A percentile compares a stretch with the other conserved stretches of the same genome.
These are phyloP conservation scores for Bretschneidera sinensis DNA, from an alignment of 345 rosid species.

Conservation along the genomic window DNA sequence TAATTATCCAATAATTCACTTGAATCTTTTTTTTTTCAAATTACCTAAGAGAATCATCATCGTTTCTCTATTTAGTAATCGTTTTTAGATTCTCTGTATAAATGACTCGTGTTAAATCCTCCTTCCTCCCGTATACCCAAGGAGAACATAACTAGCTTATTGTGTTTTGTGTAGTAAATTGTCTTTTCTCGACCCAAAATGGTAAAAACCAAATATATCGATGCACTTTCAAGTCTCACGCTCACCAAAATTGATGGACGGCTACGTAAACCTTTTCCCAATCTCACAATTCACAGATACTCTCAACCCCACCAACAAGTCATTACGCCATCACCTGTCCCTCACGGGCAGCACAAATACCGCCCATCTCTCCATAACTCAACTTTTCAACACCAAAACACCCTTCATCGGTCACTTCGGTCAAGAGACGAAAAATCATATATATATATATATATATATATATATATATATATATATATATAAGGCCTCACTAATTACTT, in stretches of 20 bases:
- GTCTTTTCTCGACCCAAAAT: neutral
- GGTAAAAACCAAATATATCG: neutral
- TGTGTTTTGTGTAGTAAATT: neutral
- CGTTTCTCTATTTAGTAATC: no score
- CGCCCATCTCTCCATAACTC: neutral
- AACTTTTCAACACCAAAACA: neutral
- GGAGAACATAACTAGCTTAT: no score
- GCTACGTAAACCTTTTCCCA: neutral
- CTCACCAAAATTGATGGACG: neutral
- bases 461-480: neutral
- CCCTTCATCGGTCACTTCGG: neutral
- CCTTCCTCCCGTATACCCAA: no score
- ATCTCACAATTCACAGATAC: conserved; percentile 4
- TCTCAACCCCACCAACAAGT: neutral
- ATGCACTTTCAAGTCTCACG: no score
- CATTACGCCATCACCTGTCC: conserved; percentile 3
- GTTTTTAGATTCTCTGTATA: no score
- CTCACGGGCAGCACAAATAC: conserved; percentile 7
- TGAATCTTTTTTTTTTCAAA: no score
- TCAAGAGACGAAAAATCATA: neutral
- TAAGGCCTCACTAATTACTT: neutral
- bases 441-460: neutral
- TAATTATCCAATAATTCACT: no score
- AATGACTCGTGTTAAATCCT: no score
- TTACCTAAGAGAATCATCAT: no score